Base-by-base conservation (phyloP, 768 basidiomycete genomes). In the Butyriboletus loyo region DNA sequence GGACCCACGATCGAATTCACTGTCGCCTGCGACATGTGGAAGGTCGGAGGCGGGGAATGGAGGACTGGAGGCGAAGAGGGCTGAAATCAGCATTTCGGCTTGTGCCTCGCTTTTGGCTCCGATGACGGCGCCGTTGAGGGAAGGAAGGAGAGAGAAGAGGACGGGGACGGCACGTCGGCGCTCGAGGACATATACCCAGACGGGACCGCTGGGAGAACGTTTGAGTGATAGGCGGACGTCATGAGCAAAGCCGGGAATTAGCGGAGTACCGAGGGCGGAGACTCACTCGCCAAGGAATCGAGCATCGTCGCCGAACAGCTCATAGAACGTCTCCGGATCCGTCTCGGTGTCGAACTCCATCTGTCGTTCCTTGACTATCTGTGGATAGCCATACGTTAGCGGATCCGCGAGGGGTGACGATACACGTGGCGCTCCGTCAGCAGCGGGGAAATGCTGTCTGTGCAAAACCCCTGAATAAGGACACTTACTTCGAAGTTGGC, bases 151-250 rank as follows among this genome's bases (percentile, higher is more conserved):
- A 1, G 85, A 83, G 41, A 81, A 75, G 78, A 86, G 86, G 47
- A 90, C 87, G 68, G 90, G 84, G 43, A 93, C 85, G 7, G 91
- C 87, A 35, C 86, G 82, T 46, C 86, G 77, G 34, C 90, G 82
- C 66, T 92, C 91, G 55, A 93, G 85, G 35, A 93, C 86, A 68
- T 92, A 93, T 21, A 93, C 89, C 87, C 91, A 92, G n/a, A 91
- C 87, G 19, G 90, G 86, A 52, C 88, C 89, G 56, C 89, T 92
- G 55, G 48, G 28, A 31, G 28, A n/a, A 8, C 8, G 36, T 40
- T 51, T 41, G 38, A 53, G 50, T 52, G 44, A 52, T 46, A 25
- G 31, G 24, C 10, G 38, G 35, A 19, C 14, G 31, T 31, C 24
- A 28, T 60, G 42, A 58, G 63, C 43, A 53, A 52, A 47, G 19